Percentiles rank a stretch among this genome's conserved stretches.
phyloP scores from a whole-genome alignment of 352 stramenopile genomes.

The Phytopythium delawarense region DNA sequence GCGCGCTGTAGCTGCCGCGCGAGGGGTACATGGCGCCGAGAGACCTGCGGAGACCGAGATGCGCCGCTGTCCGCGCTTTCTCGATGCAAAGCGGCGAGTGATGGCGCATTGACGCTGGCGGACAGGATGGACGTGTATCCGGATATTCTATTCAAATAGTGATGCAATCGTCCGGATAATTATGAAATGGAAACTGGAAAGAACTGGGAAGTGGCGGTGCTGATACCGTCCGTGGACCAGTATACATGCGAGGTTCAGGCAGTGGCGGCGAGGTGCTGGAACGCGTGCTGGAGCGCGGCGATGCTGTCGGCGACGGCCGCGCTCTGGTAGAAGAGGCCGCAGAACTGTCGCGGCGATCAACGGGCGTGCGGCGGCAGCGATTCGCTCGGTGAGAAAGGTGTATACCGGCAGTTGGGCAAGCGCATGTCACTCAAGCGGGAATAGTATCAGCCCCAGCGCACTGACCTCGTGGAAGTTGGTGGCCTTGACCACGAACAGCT shows the following conservation, averaged over 20 bases:
- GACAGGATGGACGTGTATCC: conserved; percentile 2
- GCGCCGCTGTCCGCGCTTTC: conserved; percentile 1
- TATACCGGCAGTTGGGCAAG: neutral
- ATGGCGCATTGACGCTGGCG: neutral
- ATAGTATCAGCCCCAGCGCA: neutral
- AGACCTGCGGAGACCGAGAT: neutral
- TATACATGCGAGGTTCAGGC: neutral
- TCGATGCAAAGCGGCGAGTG: neutral
- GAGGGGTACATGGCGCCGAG: neutral
- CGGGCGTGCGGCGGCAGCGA: neutral
- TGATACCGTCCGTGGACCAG: neutral
- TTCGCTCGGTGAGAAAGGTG: neutral
- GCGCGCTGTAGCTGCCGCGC: conserved; percentile 7
- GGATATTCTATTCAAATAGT: neutral
- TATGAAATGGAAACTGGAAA: neutral
- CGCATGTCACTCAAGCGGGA: neutral
- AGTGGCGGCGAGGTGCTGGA: conserved; percentile 22
- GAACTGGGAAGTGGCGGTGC: neutral
- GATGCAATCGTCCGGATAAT: neutral
- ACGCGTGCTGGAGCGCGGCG: conserved; percentile 38
- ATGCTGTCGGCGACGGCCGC: conserved; percentile 25
- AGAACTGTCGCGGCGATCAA: conserved; percentile 35
- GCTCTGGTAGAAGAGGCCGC: conserved; percentile 44
- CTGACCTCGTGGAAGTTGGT: conserved; percentile 52
- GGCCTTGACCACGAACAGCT: conserved; percentile 49